Base-by-base conservation (phyloP, 371 early-diverging fungal genomes). In the Apophysomyces trapeziformis region DNA sequence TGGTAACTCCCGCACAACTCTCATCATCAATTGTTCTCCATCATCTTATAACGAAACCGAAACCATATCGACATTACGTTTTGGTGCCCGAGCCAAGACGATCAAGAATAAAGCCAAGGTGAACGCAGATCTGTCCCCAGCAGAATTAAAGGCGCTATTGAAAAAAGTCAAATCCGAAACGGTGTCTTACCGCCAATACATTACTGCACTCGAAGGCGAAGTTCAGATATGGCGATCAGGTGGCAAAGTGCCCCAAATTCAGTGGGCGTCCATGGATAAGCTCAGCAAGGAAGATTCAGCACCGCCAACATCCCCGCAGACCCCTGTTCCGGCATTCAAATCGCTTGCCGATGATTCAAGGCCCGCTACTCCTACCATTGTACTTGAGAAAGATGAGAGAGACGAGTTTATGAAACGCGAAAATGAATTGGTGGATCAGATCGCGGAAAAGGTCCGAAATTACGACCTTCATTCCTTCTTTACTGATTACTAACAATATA, bases 21-120 rank as follows among this genome's bases (percentile, higher is more conserved):
- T 99, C 16, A 96, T 99, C 72, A 97, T 97, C 85, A 99, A 96
- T 78, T 94, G 95, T 74, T 97, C 96, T 14, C 99, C 98, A 7
- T 93, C 93, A 0, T 94, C 95, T 5, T 97, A 90, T 75, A 99
- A 99, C 82, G 95, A 96, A 70, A 89, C 93, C 7, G 99, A 99
- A 84, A 96, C 99, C 0, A 79, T 99, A 1, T 86, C 93, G 36
- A 99, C 99, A 0, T 84, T 99, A 36, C 89, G 99, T 45, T 99
- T 99, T 80, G 99, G 99, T 76, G 92, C 93, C 85, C 85, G 95
- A 64, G 99, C 99, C 64, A 99, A 99, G 87, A 88, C 92, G 60
- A 98, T 99, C 78, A 97, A 96, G 92, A 98, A 98, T 88, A 97
- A 96, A 85, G 97, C 99, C 76, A 96, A 94, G 83, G 87, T 98